phyloP scores from a whole-genome alignment of 2,329 filamentous ascomycete genomes.

The Golovinomyces cichoracearum region DNA sequence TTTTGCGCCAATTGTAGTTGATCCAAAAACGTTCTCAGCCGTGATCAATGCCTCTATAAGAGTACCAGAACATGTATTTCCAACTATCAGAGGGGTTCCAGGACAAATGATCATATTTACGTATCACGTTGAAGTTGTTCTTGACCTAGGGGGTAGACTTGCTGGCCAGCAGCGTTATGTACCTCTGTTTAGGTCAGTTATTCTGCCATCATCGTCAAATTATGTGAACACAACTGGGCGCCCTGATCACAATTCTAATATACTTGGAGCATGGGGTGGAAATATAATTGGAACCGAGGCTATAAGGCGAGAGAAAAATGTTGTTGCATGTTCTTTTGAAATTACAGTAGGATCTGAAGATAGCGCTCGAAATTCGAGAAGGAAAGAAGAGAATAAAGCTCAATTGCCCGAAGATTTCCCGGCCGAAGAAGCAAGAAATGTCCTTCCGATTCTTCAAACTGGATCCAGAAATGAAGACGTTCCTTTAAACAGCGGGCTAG shows the following conservation, averaged over 20 bases:
- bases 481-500: constrained; percentile 2
- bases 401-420: not conserved
- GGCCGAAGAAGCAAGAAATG: constrained; percentile 3
- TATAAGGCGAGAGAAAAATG: constrained; percentile 66
- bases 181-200: constrained; percentile 12
- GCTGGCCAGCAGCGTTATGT: constrained; percentile 30
- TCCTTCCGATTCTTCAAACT: constrained; percentile 4
- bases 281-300: constrained; percentile 70
- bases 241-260: constrained; percentile 19
- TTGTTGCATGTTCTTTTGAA: constrained; percentile 70
- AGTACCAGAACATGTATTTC: constrained; percentile 73
- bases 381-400: constrained; percentile 6
- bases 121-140: constrained; percentile 76
- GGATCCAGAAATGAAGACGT: constrained; percentile 9
- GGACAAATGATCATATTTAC: constrained; percentile 88
- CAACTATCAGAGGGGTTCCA: constrained; percentile 70
- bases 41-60: constrained; percentile 62
- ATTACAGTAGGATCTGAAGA: constrained; percentile 69
- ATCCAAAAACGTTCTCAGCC: constrained; percentile 51
- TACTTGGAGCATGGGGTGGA: constrained; percentile 29
- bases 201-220: constrained; percentile 6
- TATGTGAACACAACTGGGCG: constrained; percentile 6
- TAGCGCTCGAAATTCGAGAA: constrained; percentile 21
- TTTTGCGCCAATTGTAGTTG: constrained; percentile 66
- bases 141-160: constrained; percentile 74